Percentiles rank a stretch among this genome's conserved stretches.
phyloP scores from a whole-genome alignment of 1,284 basidiomycete species.

The Gomphus bonarii region DNA sequence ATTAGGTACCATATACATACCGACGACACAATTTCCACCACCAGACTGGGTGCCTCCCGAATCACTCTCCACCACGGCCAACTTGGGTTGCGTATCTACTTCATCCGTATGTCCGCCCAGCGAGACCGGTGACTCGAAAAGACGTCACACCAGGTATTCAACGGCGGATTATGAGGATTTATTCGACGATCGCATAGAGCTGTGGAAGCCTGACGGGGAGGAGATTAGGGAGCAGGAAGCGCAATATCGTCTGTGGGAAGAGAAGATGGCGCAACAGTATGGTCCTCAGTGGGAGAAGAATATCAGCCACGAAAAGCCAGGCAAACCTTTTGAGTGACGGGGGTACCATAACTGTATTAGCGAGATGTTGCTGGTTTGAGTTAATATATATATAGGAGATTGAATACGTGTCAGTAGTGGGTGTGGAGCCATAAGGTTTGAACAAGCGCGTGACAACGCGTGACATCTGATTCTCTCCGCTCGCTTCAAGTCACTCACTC shows the following conservation, averaged over 20 bases:
- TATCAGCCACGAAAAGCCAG: slow-evolving; percentile 1
- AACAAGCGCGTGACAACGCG: background rate
- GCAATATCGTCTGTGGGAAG: slow-evolving; percentile 4
- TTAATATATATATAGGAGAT: background rate
- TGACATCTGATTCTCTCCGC: background rate
- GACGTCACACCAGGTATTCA: slow-evolving; percentile 6
- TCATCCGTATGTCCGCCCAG: background rate
- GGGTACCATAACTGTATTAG: background rate
- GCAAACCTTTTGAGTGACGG: slow-evolving; percentile 5
- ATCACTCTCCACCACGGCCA: background rate
- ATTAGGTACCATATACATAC: background rate
- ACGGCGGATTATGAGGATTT: slow-evolving; percentile 5
- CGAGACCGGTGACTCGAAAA: background rate
- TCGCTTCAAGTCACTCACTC: background rate
- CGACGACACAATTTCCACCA: background rate
- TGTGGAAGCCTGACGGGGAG: slow-evolving; percentile 5
- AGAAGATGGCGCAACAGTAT: slow-evolving; percentile 5
- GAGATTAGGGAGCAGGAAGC: background rate
- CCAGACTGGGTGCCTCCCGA: slow-evolving; percentile 1
- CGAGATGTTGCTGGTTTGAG: background rate
- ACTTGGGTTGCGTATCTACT: background rate
- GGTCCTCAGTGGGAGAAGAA: slow-evolving; percentile 7
- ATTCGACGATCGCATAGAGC: background rate
- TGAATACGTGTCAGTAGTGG: too few species aligned
- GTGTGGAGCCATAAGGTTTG: too few species aligned